Evolutionary conservation across 257 asterid species (phyloP), one percentile per base, ranked within the genome.

Genomic region (Nicotiana attenuata): DNA sequence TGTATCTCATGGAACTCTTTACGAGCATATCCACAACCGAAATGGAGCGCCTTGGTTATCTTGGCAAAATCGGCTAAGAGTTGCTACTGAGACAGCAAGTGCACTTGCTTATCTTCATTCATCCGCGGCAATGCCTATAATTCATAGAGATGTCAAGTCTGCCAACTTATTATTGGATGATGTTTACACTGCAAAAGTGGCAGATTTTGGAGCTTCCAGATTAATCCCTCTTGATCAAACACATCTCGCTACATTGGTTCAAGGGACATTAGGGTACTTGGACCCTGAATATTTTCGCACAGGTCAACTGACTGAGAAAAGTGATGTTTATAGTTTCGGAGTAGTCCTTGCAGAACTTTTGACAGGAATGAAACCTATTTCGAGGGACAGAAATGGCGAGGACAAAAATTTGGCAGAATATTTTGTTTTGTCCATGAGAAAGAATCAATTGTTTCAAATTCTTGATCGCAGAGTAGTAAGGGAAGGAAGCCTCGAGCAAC

Each of bases 161-260:
- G 90, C 97, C 7, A 94, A 94, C 71, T 92, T 94, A 65, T 77
- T 94, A 41, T 31, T 94, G 0, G 97, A 94, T 16, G 91, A 91
- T 0, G 22, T 81, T 16, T 91, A 88, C 87, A 89, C 85, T 0
- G 93, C 97, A 0, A 94, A 93, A 77, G 92, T 94, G 3, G 81
- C 97, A 0, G 94, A 94, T 81, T 94, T 94, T 33, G 98, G 98
- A 10, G 98, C 98, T 0, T 94, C 98, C 0, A 93, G 97, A 31
- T 69, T 86, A 11, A 85, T 94, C 0, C 87, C 92, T 0, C 22
- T 94, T 53, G 97, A 94, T 86, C 92, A 92, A 52, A 90, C 88
- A 0, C 94, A 91, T 41, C 91, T 94, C 6, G 93, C 93, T 0
- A 94, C 97, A 0, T 13, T 94, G 83, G 97, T 94, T 7, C 97